Evolutionary conservation across 2,329 filamentous ascomycete species (phyloP), one percentile per base, ranked within the genome.

Genomic region (Bipolaris zeicola): DNA sequence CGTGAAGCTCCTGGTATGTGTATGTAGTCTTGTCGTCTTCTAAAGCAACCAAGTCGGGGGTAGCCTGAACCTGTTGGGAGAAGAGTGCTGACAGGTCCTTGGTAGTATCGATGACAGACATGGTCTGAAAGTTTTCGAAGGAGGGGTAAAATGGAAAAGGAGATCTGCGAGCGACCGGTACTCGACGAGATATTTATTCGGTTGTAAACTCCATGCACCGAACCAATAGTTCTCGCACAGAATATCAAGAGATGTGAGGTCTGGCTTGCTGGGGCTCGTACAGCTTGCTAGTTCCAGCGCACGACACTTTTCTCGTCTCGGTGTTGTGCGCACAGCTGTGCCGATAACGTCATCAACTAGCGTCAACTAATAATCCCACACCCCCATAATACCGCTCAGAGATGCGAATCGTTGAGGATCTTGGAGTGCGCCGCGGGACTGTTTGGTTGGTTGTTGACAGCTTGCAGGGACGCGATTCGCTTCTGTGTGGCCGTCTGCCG

Each of bases 1-100:
- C 75, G 69, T 92, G 88, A 55, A 94, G 83, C 78, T 92, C 83
- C 44, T 83, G 82, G 74, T 94, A 94, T 47, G 89, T 92, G 71
- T 90, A 87, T 47, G 79, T 84, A 55, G 80, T 80, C 37, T 78
- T 80, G 61, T 87, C 88, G 76, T 93, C 90, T 72, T 93, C 89
- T 52, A 92, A 77, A 18, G 90, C 90, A 68, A 89, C 72, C 33
- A 86, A 85, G 76, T 90, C 79, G 5, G 90, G 90, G 0, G 89
- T 90, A 24, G 82, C 81, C 61, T 83, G 79, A 51, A 85, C 90
- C 80, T 94, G 90, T 63, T 85, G 77, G 62, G 80, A 78, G 73
- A 93, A 92, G 61, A 92, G 85, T 28, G 88, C 86, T 46, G 88
- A 85, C 57, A 93, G 79, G 76, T 93, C 89, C 76, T 89, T 90